Evolutionary conservation across 805 yeast genomes (phyloP), one percentile per base, ranked within the genome.

Genomic region (Metschnikowia lunata): DNA sequence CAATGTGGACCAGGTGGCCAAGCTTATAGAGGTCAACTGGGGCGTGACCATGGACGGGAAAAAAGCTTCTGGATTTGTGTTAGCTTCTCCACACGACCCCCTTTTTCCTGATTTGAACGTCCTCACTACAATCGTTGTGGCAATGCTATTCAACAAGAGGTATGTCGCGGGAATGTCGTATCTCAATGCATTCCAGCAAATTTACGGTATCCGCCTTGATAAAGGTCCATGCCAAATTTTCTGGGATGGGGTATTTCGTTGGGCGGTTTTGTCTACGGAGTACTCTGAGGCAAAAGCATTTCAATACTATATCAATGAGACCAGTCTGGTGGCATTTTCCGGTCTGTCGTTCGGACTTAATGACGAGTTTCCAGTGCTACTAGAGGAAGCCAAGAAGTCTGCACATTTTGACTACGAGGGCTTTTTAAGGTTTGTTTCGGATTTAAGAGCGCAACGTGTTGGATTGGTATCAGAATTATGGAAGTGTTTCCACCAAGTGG

Each of bases 371-470:
- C 29, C 38, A 4, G 37, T 42, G 0, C 39, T 61, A 1, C 50
- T 66, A 13, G 50, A 47, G 8, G 67, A 63, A 32, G 66, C 65
- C 1, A 61, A 63, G 39, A 53, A 59, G 34, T 54, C 63, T 45
- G 64, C 60, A 3, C 58, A 67, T 37, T 71, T 71, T 43, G 72
- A 71, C 48, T 67, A 67, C 48, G 69, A 67, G 46, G 63, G 66
- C 5, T 71, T 55, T 52, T 50, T 69, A 47, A 55, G 42, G 29
- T 67, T 57, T 38, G 39, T 58, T 8, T 45, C 55, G 2, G 59
- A 55, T 14, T 48, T 70, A 29, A 48, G 53, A 26, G 32, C 43
- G n/a, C 61, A 57, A 40, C 55, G 76, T 43, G 34, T 39, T 6
- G 57, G 56, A 2, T 53, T 62, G 9, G 51, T 69, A 37, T 41